Evolutionary conservation across 1,284 basidiomycete genomes (phyloP).

Genomic region (Fistulinella cinereoalba): DNA sequence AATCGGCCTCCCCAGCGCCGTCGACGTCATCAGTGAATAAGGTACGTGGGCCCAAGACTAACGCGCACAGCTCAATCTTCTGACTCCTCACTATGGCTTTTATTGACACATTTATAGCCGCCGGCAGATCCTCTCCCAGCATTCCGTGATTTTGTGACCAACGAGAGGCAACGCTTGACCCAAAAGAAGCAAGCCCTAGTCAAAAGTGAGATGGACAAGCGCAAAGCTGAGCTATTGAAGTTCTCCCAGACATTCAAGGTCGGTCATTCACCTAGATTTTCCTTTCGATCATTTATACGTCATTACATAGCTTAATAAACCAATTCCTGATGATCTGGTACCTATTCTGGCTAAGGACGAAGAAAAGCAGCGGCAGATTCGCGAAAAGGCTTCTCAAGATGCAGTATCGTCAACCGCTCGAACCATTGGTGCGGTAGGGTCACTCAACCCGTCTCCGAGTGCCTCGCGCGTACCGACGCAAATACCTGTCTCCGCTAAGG

Average conservation of each 20-base stretch:
- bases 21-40: conserved; percentile 41
- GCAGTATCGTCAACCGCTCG: conserved; percentile 63
- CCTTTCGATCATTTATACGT: background rate
- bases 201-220: conserved; percentile 92
- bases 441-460: conserved; percentile 37
- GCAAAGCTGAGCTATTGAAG: conserved; percentile 87
- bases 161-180: conserved; percentile 83
- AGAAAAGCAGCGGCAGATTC: conserved; percentile 79
- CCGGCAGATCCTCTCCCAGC: conserved; percentile 70
- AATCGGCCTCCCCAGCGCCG: conserved; percentile 58
- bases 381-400: conserved; percentile 72
- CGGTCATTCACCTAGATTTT: conserved; percentile 14
- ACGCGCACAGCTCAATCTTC: conserved; percentile 1
- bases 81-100: conserved; percentile 6
- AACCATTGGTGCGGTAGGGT: conserved; percentile 51
- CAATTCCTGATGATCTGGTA: conserved; percentile 93
- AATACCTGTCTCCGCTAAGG: conserved; percentile 24
- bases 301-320: conserved; percentile 74
- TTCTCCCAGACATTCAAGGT: conserved; percentile 96
- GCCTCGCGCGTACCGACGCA: conserved; percentile 35
- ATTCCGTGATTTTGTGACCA: conserved; percentile 88
- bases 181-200: conserved; percentile 88
- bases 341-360: conserved; percentile 89
- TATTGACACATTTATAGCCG: conserved; percentile 39
- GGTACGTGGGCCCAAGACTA: conserved; percentile 21